phyloP scores from a whole-genome alignment of 1,284 basidiomycete species.

The Sanghuangporus sanghuang region DNA sequence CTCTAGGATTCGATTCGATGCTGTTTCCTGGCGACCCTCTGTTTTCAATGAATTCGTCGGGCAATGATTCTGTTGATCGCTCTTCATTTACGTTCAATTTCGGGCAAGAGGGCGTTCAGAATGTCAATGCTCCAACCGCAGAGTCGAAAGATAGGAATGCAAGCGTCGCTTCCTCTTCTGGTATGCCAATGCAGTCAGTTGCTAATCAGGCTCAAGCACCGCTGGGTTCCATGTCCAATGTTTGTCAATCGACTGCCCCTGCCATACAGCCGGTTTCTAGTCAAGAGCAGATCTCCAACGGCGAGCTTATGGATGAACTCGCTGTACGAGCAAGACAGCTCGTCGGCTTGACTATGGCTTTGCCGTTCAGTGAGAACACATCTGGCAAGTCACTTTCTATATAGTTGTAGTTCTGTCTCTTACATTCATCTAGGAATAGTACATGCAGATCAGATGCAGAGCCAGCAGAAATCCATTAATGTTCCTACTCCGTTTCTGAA shows the following conservation, averaged over 20 bases:
- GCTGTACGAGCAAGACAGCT: slow-evolving; percentile 12
- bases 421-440: background rate
- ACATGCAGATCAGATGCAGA: background rate
- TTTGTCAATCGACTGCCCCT: background rate
- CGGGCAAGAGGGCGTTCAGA: background rate
- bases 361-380: slow-evolving; percentile 2
- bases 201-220: background rate
- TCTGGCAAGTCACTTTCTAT: slow-evolving; percentile 23
- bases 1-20: background rate
- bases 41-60: background rate
- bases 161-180: slow-evolving; percentile 5
- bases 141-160: background rate
- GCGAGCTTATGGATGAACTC: slow-evolving; percentile 12
- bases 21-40: slow-evolving; percentile 2
- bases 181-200: background rate
- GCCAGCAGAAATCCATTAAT: slow-evolving; percentile 22
- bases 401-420: background rate
- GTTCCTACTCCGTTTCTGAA: slow-evolving; percentile 27
- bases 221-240: background rate
- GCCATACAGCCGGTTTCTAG: too few relatives aligned
- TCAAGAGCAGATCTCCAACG: background rate
- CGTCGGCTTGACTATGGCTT: slow-evolving; percentile 15
- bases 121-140: background rate
- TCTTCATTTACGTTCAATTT: slow-evolving; percentile 9
- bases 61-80: background rate